Conservation (phyloP, 116 monocot species). For the Cymodocea nodosa region DNA sequence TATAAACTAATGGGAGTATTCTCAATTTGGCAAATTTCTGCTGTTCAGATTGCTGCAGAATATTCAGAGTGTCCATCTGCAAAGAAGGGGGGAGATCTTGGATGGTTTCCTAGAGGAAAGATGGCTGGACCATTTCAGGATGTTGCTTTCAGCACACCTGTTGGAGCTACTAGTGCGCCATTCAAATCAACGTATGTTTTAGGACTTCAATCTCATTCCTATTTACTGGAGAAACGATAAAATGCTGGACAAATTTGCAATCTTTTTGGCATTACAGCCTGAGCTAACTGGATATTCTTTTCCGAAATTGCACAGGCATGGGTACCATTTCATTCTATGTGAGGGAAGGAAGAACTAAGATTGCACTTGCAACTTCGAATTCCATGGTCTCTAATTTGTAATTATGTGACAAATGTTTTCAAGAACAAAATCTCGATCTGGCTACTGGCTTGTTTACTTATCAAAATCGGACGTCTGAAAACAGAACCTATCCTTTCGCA, state of each 20-base stretch:
- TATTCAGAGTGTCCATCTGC: conserved; percentile 96
- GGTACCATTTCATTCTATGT: conserved; percentile 67
- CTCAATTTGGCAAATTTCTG: background rate
- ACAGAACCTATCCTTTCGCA: too few relatives aligned
- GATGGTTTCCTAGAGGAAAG: conserved; percentile 99
- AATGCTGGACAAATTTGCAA: background rate
- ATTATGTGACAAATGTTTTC: too few relatives aligned
- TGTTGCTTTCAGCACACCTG: conserved; percentile 71
- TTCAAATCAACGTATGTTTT: conserved; percentile 91
- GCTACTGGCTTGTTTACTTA: too few relatives aligned
- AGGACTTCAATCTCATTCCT: background rate
- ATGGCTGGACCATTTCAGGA: conserved; percentile 99
- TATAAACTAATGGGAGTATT: too few relatives aligned
- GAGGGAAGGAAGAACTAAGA: conserved; percentile 75
- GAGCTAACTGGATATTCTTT: background rate
- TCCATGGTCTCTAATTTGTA: background rate
- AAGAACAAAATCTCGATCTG: too few relatives aligned
- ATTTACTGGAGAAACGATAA: too few relatives aligned
- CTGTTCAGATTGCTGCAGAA: conserved; percentile 68
- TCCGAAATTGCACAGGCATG: conserved; percentile 37
- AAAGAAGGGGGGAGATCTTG: conserved; percentile 98
- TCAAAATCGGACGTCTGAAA: too few relatives aligned
- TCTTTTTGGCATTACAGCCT: background rate
- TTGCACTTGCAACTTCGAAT: background rate
- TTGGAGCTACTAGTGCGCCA: conserved; percentile 83